Evolutionary conservation across 2,329 filamentous ascomycete genomes (phyloP).

Genomic region (Pyricularia sp.): DNA sequence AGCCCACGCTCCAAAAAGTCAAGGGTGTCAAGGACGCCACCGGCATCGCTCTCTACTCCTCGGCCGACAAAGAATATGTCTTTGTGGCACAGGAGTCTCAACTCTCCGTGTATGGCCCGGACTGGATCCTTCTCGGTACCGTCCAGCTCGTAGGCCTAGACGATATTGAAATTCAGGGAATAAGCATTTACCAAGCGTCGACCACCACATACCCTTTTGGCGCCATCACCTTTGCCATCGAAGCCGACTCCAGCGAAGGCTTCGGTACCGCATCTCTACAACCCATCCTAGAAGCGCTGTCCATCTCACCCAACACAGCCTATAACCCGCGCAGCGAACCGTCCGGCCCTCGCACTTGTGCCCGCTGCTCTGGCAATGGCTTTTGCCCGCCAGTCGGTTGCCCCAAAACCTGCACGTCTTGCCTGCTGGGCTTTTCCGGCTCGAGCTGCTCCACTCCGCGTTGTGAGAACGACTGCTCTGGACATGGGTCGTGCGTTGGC

Average conservation of each 20-base stretch:
- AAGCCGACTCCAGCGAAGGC: constrained; percentile 23
- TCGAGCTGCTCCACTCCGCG: constrained; percentile 20
- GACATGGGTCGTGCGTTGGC: constrained; percentile 26
- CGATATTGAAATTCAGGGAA: constrained; percentile 27
- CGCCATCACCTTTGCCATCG: constrained; percentile 25
- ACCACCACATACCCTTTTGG: constrained; percentile 23
- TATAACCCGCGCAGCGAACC: constrained; percentile 21
- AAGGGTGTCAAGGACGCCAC: constrained; percentile 18
- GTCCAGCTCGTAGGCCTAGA: constrained; percentile 23
- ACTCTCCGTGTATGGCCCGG: constrained; percentile 24
- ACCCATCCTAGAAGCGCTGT: constrained; percentile 17
- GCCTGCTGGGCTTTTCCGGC: constrained; percentile 29
- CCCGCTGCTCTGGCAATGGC: constrained; percentile 23
- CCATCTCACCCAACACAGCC: constrained; percentile 21
- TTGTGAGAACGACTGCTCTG: constrained; percentile 27
- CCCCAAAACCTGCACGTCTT: constrained; percentile 19
- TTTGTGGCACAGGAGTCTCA: constrained; percentile 25
- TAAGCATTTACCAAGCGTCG: constrained; percentile 25
- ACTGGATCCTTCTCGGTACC: constrained; percentile 22
- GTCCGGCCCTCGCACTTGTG: constrained; percentile 14
- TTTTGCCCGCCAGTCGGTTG: constrained; percentile 18
- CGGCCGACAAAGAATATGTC: constrained; percentile 21
- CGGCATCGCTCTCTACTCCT: constrained; percentile 25
- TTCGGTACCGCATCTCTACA: constrained; percentile 27
- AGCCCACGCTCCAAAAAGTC: constrained; percentile 18